Percentiles rank a stretch among this genome's conserved stretches.
phyloP scores from a whole-genome alignment of 192 early-diverging fungal genomes.

The Backusella luteola region DNA sequence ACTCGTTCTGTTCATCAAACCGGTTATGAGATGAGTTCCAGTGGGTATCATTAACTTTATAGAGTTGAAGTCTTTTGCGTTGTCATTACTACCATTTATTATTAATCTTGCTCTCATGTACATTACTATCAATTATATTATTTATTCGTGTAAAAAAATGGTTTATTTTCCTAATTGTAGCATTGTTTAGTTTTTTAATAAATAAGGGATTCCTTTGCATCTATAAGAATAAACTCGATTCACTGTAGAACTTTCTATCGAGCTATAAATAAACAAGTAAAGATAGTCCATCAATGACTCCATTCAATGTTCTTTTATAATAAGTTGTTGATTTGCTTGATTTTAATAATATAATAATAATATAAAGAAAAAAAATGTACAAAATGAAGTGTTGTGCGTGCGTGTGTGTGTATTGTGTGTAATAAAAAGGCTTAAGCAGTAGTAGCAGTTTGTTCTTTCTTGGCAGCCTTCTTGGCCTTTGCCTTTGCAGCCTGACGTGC shows the following conservation, averaged over 20 bases:
- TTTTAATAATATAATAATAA: background rate
- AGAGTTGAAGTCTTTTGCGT: background rate
- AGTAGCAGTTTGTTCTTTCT: background rate
- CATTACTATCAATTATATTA: too few species aligned
- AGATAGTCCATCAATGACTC: too few species aligned
- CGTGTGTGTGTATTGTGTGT: background rate
- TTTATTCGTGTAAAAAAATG: too few species aligned
- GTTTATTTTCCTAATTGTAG: too few species aligned
- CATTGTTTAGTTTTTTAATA: too few species aligned
- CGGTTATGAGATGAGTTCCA: background rate
- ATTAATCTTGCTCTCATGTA: too few species aligned
- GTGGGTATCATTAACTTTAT: background rate
- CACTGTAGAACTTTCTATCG: too few species aligned
- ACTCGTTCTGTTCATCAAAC: background rate
- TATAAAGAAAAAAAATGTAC: background rate
- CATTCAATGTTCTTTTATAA: background rate
- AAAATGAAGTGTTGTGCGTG: background rate
- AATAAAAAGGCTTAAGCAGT: background rate
- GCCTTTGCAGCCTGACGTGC: constrained; percentile 19
- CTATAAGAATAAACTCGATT: too few species aligned
- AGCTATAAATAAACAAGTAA: too few species aligned
- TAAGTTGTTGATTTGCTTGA: background rate
- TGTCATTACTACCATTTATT: too few species aligned
- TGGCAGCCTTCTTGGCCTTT: constrained; percentile 15
- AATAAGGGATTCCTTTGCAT: too few species aligned